phyloP scores from a whole-genome alignment of 257 asterid genomes.

The Buddleja alternifolia region DNA sequence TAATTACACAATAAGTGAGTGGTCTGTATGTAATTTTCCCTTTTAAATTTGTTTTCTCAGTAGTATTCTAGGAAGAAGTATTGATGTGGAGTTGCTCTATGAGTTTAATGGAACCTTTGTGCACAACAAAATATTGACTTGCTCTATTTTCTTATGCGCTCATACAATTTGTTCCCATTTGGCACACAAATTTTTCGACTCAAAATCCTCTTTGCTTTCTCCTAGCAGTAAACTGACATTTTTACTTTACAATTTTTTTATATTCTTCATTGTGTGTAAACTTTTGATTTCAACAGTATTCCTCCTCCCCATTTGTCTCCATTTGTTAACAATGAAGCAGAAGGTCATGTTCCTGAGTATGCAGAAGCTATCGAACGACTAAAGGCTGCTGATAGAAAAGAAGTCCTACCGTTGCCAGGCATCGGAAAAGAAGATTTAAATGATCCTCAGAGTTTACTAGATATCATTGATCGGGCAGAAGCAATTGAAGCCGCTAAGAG shows the following conservation, averaged over 20 bases:
- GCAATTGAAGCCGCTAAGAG: slow-evolving; percentile 81
- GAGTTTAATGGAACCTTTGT: too few relatives aligned
- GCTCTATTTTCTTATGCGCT: neutral
- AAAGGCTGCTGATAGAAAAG: slow-evolving; percentile 87
- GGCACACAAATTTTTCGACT: neutral
- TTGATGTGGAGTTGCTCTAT: too few relatives aligned
- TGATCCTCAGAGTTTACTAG: slow-evolving; percentile 73
- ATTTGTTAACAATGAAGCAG: slow-evolving; percentile 92
- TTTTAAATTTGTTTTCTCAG: too few relatives aligned
- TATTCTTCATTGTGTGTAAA: neutral
- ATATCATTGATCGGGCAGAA: slow-evolving; percentile 74
- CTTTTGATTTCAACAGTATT: slow-evolving; percentile 54
- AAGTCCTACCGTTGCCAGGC: slow-evolving; percentile 94
- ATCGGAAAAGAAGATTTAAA: slow-evolving; percentile 78
- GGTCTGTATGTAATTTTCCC: too few relatives aligned
- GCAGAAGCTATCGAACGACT: slow-evolving; percentile 86
- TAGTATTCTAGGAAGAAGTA: too few relatives aligned
- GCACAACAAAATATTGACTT: too few relatives aligned
- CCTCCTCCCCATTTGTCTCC: slow-evolving; percentile 99
- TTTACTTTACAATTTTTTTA: neutral
- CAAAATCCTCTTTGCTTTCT: neutral
- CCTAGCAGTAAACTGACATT: neutral
- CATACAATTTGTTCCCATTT: neutral
- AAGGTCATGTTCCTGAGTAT: slow-evolving; percentile 94
- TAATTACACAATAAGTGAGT: too few relatives aligned